These are phyloP conservation scores for Pterula multifida DNA, from an alignment of 1,284 basidiomycete species.

Conservation along the genomic window DNA sequence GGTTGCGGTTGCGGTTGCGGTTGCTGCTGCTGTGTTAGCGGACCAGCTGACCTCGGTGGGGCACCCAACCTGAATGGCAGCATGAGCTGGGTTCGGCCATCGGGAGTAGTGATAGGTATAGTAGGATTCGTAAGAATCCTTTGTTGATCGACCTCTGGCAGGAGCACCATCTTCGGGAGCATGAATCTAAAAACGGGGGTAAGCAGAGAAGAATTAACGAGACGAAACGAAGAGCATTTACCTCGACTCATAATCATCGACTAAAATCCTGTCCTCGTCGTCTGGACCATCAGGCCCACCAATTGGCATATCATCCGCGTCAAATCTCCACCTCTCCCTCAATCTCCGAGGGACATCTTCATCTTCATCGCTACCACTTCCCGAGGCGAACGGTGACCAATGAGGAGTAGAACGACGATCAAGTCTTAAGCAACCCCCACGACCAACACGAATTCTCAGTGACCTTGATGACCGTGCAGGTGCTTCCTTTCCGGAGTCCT, in stretches of 20 bases:
- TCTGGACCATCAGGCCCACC: constrained; percentile 50
- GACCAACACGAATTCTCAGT: constrained; percentile 67
- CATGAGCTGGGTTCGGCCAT: background rate
- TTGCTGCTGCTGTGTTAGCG: background rate
- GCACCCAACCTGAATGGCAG: background rate
- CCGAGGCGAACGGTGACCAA: constrained; percentile 16
- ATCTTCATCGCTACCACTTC: constrained; percentile 18
- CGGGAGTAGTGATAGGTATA: background rate
- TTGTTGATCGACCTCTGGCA: background rate
- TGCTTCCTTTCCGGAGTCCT: constrained; percentile 16
- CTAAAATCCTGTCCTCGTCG: constrained; percentile 52
- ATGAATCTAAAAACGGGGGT: background rate
- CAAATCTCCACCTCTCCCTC: constrained; percentile 54
- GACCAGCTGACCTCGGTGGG: background rate
- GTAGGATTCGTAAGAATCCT: background rate
- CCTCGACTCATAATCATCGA: constrained; percentile 41
- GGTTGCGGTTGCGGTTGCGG: background rate
- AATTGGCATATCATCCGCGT: constrained; percentile 47
- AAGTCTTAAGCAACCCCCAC: constrained; percentile 58
- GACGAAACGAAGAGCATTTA: background rate
- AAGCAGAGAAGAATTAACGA: background rate
- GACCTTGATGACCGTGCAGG: constrained; percentile 28
- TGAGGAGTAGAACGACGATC: constrained; percentile 59
- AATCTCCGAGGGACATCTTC: constrained; percentile 29
- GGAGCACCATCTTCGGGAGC: background rate